Percentiles rank a stretch among this genome's conserved stretches.
Evolutionary conservation across 2,329 filamentous ascomycete genomes (phyloP).

Genomic region (Monosporascus sp.): DNA sequence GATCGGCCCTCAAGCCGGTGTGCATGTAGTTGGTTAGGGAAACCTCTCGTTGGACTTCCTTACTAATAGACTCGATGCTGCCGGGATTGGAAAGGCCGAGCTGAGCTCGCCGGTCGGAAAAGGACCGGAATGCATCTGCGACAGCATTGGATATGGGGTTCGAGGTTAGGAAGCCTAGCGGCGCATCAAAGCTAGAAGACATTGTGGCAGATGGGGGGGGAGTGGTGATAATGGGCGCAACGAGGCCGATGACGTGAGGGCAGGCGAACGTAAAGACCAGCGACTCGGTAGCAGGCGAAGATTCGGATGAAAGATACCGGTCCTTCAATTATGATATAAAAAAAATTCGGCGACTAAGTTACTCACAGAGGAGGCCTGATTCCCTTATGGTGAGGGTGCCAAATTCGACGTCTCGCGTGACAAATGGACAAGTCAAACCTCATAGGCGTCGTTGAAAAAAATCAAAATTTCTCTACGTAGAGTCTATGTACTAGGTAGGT

Average conservation of each 20-base stretch:
- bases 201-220: conserved; percentile 35
- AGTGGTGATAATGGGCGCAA: conserved; percentile 21
- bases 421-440: background rate
- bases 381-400: background rate
- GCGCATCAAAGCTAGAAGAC: conserved; percentile 42
- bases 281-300: background rate
- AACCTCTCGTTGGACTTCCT: conserved; percentile 94
- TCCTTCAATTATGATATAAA: background rate
- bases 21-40: conserved; percentile 97
- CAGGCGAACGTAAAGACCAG: conserved; percentile 9
- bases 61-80: conserved; percentile 80
- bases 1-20: conserved; percentile 88
- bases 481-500: no score
- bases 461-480: conserved; percentile 1
- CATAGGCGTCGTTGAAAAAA: conserved; percentile 1
- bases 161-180: conserved; percentile 63
- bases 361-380: background rate
- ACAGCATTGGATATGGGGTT: conserved; percentile 69
- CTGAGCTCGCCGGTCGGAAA: conserved; percentile 80
- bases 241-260: conserved; percentile 11
- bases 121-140: conserved; percentile 73
- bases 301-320: background rate
- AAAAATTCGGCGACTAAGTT: background rate
- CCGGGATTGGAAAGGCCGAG: conserved; percentile 90
- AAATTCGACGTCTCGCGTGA: background rate